Evolutionary conservation across 208 protist genomes (phyloP).

Genomic region (Leishmania gerbilli): DNA sequence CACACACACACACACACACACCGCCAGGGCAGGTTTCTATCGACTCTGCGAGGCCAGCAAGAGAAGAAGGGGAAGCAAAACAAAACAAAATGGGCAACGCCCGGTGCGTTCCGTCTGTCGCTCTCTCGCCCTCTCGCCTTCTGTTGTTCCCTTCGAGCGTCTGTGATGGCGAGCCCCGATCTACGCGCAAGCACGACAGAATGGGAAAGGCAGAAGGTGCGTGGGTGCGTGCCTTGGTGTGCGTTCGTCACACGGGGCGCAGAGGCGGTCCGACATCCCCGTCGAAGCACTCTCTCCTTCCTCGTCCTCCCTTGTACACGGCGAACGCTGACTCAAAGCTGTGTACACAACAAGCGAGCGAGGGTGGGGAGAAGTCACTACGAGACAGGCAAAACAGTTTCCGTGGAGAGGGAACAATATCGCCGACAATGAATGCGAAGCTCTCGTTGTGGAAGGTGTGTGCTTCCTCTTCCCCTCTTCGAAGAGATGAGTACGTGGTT

Average conservation of each 20-base stretch:
- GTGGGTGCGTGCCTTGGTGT: neutral
- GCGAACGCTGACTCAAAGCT: neutral
- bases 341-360: neutral
- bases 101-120: neutral
- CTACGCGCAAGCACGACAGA: neutral
- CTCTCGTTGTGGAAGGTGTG: neutral
- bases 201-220: neutral
- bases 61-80: neutral
- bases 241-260: neutral
- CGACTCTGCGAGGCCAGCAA: neutral
- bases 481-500: neutral
- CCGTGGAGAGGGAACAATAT: neutral
- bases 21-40: neutral
- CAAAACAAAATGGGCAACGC: constrained; percentile 4
- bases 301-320: neutral
- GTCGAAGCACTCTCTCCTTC: neutral
- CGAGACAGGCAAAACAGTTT: neutral
- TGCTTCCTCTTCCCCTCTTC: neutral
- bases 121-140: neutral
- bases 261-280: neutral
- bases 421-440: neutral
- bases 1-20: too few species aligned
- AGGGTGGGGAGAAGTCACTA: neutral
- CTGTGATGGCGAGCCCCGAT: too few species aligned
- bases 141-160: neutral